Percentiles rank a stretch among this genome's conserved stretches.
These are phyloP conservation scores for Fusarium metavorans DNA, from an alignment of 2,329 filamentous ascomycete genomes.

Conservation along the genomic window DNA sequence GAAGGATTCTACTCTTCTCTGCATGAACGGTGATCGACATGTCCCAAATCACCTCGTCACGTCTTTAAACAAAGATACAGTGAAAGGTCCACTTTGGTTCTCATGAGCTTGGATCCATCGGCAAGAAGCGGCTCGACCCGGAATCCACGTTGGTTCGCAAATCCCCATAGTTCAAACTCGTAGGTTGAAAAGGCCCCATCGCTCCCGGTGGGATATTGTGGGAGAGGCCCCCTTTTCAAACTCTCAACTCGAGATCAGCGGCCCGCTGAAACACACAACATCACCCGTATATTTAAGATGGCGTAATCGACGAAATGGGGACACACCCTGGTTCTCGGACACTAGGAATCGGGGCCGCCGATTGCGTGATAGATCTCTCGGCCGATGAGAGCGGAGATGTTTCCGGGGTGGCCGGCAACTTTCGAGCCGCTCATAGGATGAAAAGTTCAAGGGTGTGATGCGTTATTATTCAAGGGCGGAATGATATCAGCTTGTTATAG, in stretches of 20 bases:
- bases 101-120: neutral
- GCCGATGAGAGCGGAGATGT: neutral
- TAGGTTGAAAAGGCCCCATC: neutral
- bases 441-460: neutral
- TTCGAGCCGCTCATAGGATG: neutral
- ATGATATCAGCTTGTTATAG: neutral
- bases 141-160: neutral
- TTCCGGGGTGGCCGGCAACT: neutral
- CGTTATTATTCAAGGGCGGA: neutral
- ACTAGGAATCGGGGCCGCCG: constrained; percentile 2
- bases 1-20: neutral
- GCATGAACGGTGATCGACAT: constrained; percentile 2
- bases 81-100: neutral
- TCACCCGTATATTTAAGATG: neutral
- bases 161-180: neutral
- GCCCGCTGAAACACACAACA: neutral
- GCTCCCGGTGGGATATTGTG: neutral
- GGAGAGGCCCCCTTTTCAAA: neutral
- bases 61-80: neutral
- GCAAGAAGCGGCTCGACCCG: neutral
- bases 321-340: neutral
- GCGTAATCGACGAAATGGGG: neutral
- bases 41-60: neutral
- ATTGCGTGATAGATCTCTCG: constrained; percentile 4
- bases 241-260: neutral